phyloP scores from a whole-genome alignment of 495 filamentous ascomycete genomes.

The Trichoderma orchidacearum region DNA sequence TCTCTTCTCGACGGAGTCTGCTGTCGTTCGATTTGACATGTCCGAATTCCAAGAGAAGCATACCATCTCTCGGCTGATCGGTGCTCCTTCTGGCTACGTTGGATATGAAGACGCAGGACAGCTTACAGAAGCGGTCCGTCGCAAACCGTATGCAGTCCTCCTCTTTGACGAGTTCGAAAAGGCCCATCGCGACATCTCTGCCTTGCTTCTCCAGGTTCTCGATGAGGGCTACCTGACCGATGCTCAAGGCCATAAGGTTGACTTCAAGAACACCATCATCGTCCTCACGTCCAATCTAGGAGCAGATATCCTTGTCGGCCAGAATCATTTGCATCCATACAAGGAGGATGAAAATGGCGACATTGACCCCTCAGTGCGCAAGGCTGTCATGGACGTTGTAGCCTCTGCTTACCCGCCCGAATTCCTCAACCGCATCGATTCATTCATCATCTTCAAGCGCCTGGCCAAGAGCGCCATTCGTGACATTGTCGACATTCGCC shows the following conservation, averaged over 20 bases:
- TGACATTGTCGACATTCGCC: conserved; percentile 86
- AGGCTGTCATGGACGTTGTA: conserved; percentile 84
- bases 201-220: conserved; percentile 85
- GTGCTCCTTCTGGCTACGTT: conserved; percentile 84
- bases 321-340: conserved; percentile 40
- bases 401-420: conserved; percentile 68
- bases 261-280: conserved; percentile 93
- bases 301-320: conserved; percentile 54
- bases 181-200: conserved; percentile 87
- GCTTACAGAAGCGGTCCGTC: conserved; percentile 84
- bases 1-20: conserved; percentile 80
- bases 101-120: conserved; percentile 97
- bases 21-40: conserved; percentile 94
- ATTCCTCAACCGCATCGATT: conserved; percentile 92
- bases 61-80: conserved; percentile 85
- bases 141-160: conserved; percentile 91
- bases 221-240: conserved; percentile 96
- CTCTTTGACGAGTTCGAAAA: conserved; percentile 98
- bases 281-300: conserved; percentile 92
- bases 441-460: conserved; percentile 89
- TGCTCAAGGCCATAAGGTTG: conserved; percentile 87
- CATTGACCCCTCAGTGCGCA: conserved; percentile 54
- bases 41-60: conserved; percentile 96
- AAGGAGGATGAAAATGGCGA: conserved; percentile 46
- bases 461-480: conserved; percentile 64